Evolutionary conservation across 2,329 filamentous ascomycete species (phyloP), one percentile per base, ranked within the genome.

Genomic region (Sporothrix mexicana): DNA sequence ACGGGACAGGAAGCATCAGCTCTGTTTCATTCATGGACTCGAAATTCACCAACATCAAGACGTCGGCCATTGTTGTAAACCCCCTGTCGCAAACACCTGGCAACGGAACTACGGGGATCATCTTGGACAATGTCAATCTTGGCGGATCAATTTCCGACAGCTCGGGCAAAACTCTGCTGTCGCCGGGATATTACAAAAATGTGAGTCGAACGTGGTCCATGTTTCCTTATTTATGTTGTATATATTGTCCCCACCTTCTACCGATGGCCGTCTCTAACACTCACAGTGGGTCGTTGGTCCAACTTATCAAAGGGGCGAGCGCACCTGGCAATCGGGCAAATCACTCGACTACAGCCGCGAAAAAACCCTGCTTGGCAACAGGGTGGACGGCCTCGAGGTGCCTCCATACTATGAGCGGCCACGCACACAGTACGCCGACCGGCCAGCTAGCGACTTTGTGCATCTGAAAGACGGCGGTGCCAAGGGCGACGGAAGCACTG

Each of bases 401-500:
- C 12, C 45, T 47, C 45, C 45, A 1, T 72, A 68, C 36, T 72
- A 51, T 61, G 74, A 76, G 47, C 55, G 74, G 8, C 9, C 43
- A 2, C 67, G 59, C 66, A 20, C 62, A 5, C 74, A 77, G 70
- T 77, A 77, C 57, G 43, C 45, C 41, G 62, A 64, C 67, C 55
- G 57, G 17, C 2, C 41, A 2, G 20, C 55, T 9, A 51, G 43
- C 15, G 69, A 74, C 23, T 74, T 77, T 55, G 62, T 76, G 0
- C 74, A 74, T 41, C 13, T 73, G 13, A 75, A 74, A 47, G 74
- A 74, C 57, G 17, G n/a, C 2, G 74, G 74, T 5, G 74, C 70
- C 17, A 71, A 59, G 12, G 74, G 74, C 45, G 74, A 75, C 45
- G 74, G 74, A 2, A 13, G n/a, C 2, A 72, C 72, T 1, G 74